A percentile compares a stretch with the other conserved stretches of the same genome.
Evolutionary conservation across 495 filamentous ascomycete species (phyloP).

Genomic region (Xylaria flabelliformis): DNA sequence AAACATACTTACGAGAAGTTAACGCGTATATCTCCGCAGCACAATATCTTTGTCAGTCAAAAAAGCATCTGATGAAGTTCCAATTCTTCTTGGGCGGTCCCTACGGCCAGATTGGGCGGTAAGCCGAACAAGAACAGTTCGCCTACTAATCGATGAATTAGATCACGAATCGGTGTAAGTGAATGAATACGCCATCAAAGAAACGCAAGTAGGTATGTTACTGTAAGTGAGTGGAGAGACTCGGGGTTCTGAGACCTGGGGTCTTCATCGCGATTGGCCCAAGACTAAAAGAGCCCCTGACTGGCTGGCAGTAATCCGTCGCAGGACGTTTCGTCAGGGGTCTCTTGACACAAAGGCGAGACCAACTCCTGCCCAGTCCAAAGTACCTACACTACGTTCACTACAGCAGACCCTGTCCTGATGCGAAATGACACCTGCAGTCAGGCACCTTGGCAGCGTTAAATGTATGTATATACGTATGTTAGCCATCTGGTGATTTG

Average conservation of each 20-base stretch:
- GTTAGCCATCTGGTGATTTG: neutral
- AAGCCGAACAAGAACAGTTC: neutral
- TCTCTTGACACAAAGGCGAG: conserved; percentile 39
- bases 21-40: neutral
- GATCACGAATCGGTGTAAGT: neutral
- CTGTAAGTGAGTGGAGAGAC: neutral
- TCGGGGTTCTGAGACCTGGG: conserved; percentile 14
- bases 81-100: neutral
- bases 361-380: conserved; percentile 10
- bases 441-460: neutral
- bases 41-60: neutral
- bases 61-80: neutral
- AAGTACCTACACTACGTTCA: too few species aligned
- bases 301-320: conserved; percentile 27
- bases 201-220: neutral
- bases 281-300: neutral
- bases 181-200: neutral
- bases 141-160: neutral
- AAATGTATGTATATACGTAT: neutral
- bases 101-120: conserved; percentile 21
- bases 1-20: neutral
- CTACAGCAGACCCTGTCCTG: neutral
- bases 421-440: neutral
- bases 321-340: conserved; percentile 48
- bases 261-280: neutral